phyloP scores from a whole-genome alignment of 2,329 filamentous ascomycete genomes.

The Xylaria polymorpha region DNA sequence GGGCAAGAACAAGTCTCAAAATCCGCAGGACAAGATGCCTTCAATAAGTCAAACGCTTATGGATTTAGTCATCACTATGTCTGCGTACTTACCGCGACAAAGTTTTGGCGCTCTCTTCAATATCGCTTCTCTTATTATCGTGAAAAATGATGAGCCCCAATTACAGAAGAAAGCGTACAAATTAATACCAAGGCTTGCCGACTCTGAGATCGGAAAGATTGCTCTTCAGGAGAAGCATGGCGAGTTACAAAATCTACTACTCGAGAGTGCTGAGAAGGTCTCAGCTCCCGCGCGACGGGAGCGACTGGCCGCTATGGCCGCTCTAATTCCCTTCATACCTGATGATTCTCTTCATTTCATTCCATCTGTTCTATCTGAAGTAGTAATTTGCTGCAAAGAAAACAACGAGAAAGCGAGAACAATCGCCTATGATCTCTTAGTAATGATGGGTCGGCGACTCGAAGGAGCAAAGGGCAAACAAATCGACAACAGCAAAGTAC shows the following conservation, averaged over 20 bases:
- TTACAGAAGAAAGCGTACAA: slow-evolving; percentile 99
- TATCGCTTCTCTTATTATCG: slow-evolving; percentile 85
- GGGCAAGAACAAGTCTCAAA: slow-evolving; percentile 69
- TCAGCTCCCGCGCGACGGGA: slow-evolving; percentile 88
- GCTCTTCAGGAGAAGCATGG: slow-evolving; percentile 79
- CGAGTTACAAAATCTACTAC: slow-evolving; percentile 84
- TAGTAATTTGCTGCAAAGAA: slow-evolving; percentile 96
- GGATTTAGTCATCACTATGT: slow-evolving; percentile 96
- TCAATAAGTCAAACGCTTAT: slow-evolving; percentile 95
- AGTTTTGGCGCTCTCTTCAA: slow-evolving; percentile 88
- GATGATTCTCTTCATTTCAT: slow-evolving; percentile 89
- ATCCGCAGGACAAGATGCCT: slow-evolving; percentile 77
- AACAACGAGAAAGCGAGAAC: slow-evolving; percentile 95
- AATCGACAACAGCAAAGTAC: slow-evolving; percentile 87
- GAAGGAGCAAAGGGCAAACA: slow-evolving; percentile 70
- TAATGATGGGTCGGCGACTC: slow-evolving; percentile 89
- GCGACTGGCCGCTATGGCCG: slow-evolving; percentile 82
- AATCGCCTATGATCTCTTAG: slow-evolving; percentile 88
- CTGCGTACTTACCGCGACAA: slow-evolving; percentile 87
- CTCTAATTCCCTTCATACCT: slow-evolving; percentile 83
- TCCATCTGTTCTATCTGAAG: slow-evolving; percentile 88
- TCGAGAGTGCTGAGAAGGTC: slow-evolving; percentile 84
- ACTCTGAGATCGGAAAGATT: slow-evolving; percentile 79
- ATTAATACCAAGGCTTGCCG: slow-evolving; percentile 88
- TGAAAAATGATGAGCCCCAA: slow-evolving; percentile 85